Evolutionary conservation across 2,329 filamentous ascomycete species (phyloP), one percentile per base, ranked within the genome.

Genomic region (Cytospora piceae): DNA sequence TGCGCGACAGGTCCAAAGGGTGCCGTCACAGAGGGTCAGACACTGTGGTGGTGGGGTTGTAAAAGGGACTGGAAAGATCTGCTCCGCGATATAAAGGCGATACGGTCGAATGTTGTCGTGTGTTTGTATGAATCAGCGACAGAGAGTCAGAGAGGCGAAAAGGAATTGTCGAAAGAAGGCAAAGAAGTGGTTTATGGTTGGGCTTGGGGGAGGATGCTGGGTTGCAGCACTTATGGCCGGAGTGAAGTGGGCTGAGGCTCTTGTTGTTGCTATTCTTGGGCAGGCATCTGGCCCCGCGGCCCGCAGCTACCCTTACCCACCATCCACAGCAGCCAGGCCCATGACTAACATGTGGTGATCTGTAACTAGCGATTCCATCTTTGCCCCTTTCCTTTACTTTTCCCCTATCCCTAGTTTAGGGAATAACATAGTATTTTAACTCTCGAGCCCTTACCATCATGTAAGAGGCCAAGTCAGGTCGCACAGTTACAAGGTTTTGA

Each of bases 1-100:
- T 71, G 60, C 68, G 72, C 55, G 56, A 31, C 70, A 69, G 69
- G 52, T 60, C 62, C 69, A 71, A 67, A 72, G 70, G 67, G 6
- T 32, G 58, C 55, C 17, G 72, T 65, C 62, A 64, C 65, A 58
- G 59, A 68, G 67, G 42, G 66, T 72, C 68, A 68, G 71, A 73
- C 69, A 70, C 70, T 71, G 71, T 73, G 31, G 24, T 51, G 34
- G 54, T 14, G 29, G 54, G 61, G 37, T 8, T 14, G 3, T 49
- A 12, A 31, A 32, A 22, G 17, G 14, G 27, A 37, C 11, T 27
- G 12, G 61, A 32, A 63, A 14, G 42, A 17, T 31, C 24, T 55
- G 53, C 61, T 52, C 37, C 53, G 20, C 53, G n/a, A 14, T 49
- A 14, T 22, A 51, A 39, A 34, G 12, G 27, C 53, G 24, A 42